Evolutionary conservation across 768 basidiomycete species (phyloP).

Genomic region (Psilocybe sp.): DNA sequence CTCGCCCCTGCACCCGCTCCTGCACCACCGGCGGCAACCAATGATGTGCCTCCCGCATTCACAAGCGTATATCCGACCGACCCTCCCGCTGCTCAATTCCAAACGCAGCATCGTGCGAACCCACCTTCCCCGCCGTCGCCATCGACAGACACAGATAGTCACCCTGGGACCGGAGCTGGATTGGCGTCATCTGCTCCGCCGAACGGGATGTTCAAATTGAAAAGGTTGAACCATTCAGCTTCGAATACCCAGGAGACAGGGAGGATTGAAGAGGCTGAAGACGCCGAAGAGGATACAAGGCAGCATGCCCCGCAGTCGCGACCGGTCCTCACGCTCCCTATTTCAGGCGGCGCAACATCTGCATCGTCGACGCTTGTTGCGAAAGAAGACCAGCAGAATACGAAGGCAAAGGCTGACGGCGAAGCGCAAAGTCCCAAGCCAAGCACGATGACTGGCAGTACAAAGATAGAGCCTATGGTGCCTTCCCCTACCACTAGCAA

Average conservation of each 20-base stretch:
- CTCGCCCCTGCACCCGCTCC: neutral
- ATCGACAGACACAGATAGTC: slow-evolving; percentile 14
- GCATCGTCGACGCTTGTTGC: no score
- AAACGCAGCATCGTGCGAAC: neutral
- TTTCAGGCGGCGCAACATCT: slow-evolving; percentile 2
- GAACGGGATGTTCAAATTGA: slow-evolving; percentile 12
- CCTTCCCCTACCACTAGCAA: no score
- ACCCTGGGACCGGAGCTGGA: slow-evolving; percentile 15
- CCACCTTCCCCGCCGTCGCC: slow-evolving; percentile 15
- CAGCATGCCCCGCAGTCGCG: neutral
- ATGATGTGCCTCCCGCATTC: neutral
- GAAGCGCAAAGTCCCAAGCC: no score
- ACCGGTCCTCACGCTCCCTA: neutral
- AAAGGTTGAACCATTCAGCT: slow-evolving; percentile 8
- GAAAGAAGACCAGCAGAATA: no score
- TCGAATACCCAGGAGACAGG: no score
- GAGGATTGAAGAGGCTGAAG: neutral
- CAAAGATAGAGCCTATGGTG: no score
- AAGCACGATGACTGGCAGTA: no score
- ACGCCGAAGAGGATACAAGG: neutral
- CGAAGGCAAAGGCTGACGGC: no score
- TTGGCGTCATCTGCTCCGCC: neutral
- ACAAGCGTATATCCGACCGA: neutral
- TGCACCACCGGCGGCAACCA: neutral
- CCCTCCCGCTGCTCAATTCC: neutral